Conservation (phyloP, 1,284 basidiomycete species). For the Microbotryum scabiosae region DNA sequence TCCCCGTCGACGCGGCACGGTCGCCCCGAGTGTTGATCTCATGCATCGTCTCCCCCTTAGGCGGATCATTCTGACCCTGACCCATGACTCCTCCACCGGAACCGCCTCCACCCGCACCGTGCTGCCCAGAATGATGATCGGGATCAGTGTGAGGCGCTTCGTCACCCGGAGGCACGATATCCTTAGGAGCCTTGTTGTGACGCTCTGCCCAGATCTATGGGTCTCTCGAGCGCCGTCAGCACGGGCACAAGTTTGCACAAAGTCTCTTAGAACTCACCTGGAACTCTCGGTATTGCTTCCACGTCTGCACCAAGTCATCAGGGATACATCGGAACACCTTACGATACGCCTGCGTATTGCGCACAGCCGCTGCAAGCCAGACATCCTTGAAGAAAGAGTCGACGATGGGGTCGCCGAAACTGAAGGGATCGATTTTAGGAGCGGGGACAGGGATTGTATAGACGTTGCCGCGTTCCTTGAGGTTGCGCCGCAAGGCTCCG, state of each 20-base stretch:
- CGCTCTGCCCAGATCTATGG: conserved; percentile 21
- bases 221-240: conserved; percentile 56
- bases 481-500: conserved; percentile 14
- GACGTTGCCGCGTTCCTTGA: conserved; percentile 23
- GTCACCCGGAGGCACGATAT: conserved; percentile 35
- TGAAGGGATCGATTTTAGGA: conserved; percentile 63
- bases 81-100: conserved; percentile 41
- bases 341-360: conserved; percentile 81
- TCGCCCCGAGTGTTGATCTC: conserved; percentile 7
- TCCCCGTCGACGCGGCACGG: neutral
- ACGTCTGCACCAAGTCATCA: conserved; percentile 81
- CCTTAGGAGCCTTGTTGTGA: conserved; percentile 36
- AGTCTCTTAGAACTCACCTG: conserved; percentile 21
- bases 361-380: conserved; percentile 56
- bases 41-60: conserved; percentile 13
- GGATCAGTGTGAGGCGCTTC: conserved; percentile 38
- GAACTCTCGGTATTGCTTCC: conserved; percentile 90
- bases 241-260: neutral
- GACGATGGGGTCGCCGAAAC: conserved; percentile 77
- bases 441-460: conserved; percentile 58
- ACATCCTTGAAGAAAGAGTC: conserved; percentile 79
- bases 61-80: conserved; percentile 27
- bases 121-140: conserved; percentile 39
- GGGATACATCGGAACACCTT: conserved; percentile 88
- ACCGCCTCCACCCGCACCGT: conserved; percentile 43